Base-by-base conservation (phyloP, 768 basidiomycete genomes). In the Suillus placidus region DNA sequence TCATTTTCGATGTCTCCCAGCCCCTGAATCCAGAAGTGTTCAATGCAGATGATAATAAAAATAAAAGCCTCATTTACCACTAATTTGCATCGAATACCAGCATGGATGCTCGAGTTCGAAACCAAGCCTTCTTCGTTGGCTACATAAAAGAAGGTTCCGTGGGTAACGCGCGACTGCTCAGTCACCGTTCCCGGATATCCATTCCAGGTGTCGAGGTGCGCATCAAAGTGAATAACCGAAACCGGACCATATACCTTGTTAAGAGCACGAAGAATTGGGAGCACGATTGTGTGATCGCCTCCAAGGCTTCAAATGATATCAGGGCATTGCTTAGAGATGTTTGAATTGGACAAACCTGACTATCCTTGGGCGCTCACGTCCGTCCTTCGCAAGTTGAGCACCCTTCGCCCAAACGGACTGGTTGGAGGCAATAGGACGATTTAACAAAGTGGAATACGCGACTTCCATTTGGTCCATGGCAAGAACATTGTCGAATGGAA, bases 391-490 rank as follows among this genome's bases (percentile, higher is more conserved):
- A 52, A 87, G 71, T 20, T 69, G 64, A 6, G 76, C 74, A 51
- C 76, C 69, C 26, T 70, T 72, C 6, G 70, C 57, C 73, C 74
- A 71, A 47, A 66, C 56, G 9, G 77, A 58, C 7, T 60, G 56
- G 6, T 16, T 20, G 26, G 76, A 74, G 6, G 77, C 74, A 26
- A 85, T 78, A 1, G 84, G 78, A 43, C 92, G 84, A n/a, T 81
- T 79, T 7, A 96, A 80, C 23, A 96, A 79, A 0, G 91, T 90
- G 6, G 86, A 82, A 73, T 95, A 96, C 1, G 93, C 94, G 9
- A 91, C 87, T 73, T 94, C 88, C 79, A 97, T 92, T 74, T 95
- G 93, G 69, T 93, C 91, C 34, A 96, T 76, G 3, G 94, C 94
- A 14, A 93, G 81, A 0, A 86, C 85, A 74, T 94, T 92, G 75